These are phyloP conservation scores for Podospora anserina DNA, from an alignment of 495 filamentous ascomycete species.

Conservation along the genomic window DNA sequence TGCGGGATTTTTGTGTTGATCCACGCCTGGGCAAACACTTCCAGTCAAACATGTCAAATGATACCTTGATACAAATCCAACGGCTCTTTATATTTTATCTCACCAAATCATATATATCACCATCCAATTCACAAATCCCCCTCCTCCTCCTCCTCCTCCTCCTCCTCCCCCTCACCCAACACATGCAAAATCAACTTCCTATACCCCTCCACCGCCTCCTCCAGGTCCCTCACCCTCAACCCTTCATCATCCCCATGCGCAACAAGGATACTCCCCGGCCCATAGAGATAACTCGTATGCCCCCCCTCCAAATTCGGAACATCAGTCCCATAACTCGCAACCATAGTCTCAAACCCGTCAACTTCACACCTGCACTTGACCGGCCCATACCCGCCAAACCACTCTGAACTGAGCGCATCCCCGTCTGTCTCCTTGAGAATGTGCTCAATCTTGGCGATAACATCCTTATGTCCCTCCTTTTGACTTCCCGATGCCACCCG, in stretches of 20 bases:
- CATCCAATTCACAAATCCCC: conserved; percentile 4
- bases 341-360: conserved; percentile 67
- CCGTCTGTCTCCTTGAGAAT: conserved; percentile 55
- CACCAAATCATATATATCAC: not conserved
- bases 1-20: no score
- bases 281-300: conserved; percentile 83
- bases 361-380: conserved; percentile 70
- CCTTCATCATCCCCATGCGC: conserved; percentile 86
- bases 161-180: conserved; percentile 26
- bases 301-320: conserved; percentile 69
- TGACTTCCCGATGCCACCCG: conserved; percentile 73
- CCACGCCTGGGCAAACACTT: no score
- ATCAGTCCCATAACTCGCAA: conserved; percentile 92
- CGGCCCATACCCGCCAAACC: conserved; percentile 62
- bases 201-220: conserved; percentile 67
- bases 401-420: conserved; percentile 60
- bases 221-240: conserved; percentile 64
- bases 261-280: conserved; percentile 82
- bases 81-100: no score
- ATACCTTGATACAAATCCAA: not conserved
- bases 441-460: conserved; percentile 54
- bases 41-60: no score
- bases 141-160: not conserved
- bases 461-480: conserved; percentile 48
- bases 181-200: conserved; percentile 65